Base-by-base conservation (phyloP, 2,329 filamentous ascomycete species). In the Graphilbum fragrans region DNA sequence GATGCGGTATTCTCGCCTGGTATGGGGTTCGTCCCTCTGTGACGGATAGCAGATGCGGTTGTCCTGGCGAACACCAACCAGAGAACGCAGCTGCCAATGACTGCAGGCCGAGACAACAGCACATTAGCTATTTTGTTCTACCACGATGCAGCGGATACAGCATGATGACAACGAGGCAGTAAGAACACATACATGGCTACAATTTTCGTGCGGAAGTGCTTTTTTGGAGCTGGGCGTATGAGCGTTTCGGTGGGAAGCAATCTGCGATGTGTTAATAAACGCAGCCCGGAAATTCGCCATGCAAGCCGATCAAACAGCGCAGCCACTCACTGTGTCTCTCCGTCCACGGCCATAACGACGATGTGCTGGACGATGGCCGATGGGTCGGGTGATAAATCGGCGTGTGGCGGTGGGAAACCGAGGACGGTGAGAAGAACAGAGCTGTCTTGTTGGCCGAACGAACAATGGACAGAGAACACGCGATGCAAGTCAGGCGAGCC, bases 61-160 rank as follows among this genome's bases (percentile, higher is more conserved):
- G 35, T 77, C 70, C 53, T 84, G 77, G 50, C 86, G 80, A 21
- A 80, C 82, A 58, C 85, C 90, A 56, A 96, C 83, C 51, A 94
- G 80, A 51, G 93, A 90, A 42, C 90, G 85, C 36, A 98, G 70
- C 63, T 92, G 85, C 79, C 82, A 88, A 62, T 92, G 85, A 50
- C 82, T 88, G 53, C 23, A 14, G 8, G 25, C 25, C 8, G 14
- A 14, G 25, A n/a, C n/a, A n/a, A n/a, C n/a, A n/a, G n/a, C n/a
- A n/a, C n/a, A n/a, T n/a, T n/a, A n/a, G n/a, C n/a, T n/a, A n/a
- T n/a, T n/a, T n/a, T n/a, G n/a, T 29, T 29, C 25, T 14, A 29
- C 14, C 14, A 8, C 25, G 8, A 8, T 29, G 8, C 25, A 29
- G 8, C 25, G 25, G 25, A 8, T 14, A 14, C 25, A 8, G 25